phyloP scores from a whole-genome alignment of 179 eudicot genomes.

The Beta lomatogona region DNA sequence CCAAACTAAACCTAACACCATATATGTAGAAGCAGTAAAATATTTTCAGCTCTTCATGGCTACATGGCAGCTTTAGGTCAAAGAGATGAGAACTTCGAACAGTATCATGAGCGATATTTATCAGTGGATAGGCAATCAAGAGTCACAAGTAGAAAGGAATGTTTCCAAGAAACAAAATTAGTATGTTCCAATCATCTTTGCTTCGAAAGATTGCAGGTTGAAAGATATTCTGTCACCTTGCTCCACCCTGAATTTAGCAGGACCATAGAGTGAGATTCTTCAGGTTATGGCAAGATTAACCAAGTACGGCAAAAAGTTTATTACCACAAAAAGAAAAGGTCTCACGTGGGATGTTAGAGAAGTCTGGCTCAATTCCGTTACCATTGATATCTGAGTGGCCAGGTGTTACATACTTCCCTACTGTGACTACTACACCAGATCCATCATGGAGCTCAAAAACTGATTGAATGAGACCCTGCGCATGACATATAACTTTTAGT shows the following conservation, averaged over 20 bases:
- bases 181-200: slow-evolving; percentile 39
- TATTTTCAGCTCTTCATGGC: not conserved
- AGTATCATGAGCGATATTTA: too few relatives aligned
- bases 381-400: slow-evolving; percentile 87
- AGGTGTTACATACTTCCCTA: slow-evolving; percentile 93
- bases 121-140: not conserved
- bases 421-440: slow-evolving; percentile 88
- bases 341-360: slow-evolving; percentile 69
- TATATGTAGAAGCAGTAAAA: not conserved
- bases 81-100: not conserved
- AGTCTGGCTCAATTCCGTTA: slow-evolving; percentile 89
- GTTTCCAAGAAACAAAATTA: not conserved
- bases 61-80: not conserved
- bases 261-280: slow-evolving; percentile 5
- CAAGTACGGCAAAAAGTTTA: too few relatives aligned
- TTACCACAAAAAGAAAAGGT: not conserved
- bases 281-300: slow-evolving; percentile 1
- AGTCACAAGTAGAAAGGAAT: not conserved
- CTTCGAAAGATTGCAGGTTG: slow-evolving; percentile 54
- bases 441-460: slow-evolving; percentile 97
- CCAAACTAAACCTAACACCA: too few relatives aligned
- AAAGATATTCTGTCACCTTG: slow-evolving; percentile 61
- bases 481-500: not conserved
- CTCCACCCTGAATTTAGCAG: slow-evolving; percentile 61
- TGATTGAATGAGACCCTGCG: slow-evolving; percentile 92